Evolutionary conservation across 495 filamentous ascomycete genomes (phyloP).

Genomic region (Neurospora africana): DNA sequence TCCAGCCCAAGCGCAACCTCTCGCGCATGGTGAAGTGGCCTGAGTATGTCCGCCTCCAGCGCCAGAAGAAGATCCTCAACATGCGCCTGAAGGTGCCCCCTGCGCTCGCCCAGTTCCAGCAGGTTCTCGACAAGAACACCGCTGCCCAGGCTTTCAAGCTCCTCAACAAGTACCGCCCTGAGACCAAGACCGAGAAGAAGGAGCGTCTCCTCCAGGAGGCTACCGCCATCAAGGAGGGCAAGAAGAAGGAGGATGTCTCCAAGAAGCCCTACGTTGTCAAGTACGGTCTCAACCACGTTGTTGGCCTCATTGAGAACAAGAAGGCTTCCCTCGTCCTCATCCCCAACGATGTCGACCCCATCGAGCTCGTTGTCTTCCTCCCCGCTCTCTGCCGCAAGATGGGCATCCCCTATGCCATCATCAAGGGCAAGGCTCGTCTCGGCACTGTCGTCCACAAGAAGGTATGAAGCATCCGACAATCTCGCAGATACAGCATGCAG

Average conservation of each 20-base stretch:
- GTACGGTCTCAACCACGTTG: conserved; percentile 99
- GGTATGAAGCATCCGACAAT: conserved; percentile 35
- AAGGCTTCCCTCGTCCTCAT: conserved; percentile 97
- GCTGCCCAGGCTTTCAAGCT: conserved; percentile 95
- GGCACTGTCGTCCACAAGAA: conserved; percentile 99
- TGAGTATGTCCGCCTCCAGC: conserved; percentile 95
- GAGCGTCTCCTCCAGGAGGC: conserved; percentile 97
- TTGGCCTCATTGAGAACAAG: conserved; percentile 99
- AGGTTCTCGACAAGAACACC: conserved; percentile 95
- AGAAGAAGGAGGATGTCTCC: conserved; percentile 99
- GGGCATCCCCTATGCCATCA: conserved; percentile 97
- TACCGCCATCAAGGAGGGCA: conserved; percentile 89
- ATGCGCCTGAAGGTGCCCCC: conserved; percentile 97
- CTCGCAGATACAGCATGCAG: background rate
- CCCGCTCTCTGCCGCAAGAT: conserved; percentile 99
- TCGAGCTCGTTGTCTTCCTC: conserved; percentile 98
- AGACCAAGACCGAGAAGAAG: conserved; percentile 99
- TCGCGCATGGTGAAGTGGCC: conserved; percentile 99
- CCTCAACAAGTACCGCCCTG: conserved; percentile 98
- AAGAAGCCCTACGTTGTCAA: conserved; percentile 99
- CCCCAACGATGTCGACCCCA: conserved; percentile 98
- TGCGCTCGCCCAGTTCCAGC: conserved; percentile 94
- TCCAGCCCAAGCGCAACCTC: conserved; percentile 95
- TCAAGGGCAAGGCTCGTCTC: conserved; percentile 99
- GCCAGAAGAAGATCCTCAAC: conserved; percentile 99